phyloP scores from a whole-genome alignment of 495 filamentous ascomycete species.

The Entonaema liquescens region DNA sequence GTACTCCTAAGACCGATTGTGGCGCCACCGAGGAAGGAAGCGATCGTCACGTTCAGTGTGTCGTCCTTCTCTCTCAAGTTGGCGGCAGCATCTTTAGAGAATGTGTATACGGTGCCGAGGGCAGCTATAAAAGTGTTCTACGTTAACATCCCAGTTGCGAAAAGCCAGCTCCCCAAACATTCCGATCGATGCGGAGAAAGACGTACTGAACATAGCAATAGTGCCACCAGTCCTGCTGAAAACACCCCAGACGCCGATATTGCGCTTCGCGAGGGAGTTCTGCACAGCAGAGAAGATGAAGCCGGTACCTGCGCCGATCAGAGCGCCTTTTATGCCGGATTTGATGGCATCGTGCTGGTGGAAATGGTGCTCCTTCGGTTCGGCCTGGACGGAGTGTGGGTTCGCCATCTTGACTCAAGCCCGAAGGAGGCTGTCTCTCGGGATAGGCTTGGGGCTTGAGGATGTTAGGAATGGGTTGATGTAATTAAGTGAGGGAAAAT shows the following conservation, averaged over 20 bases:
- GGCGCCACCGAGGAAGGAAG: slow-evolving; percentile 52
- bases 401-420: slow-evolving; percentile 45
- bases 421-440: slow-evolving; percentile 36
- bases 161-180: background rate
- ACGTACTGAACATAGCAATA: slow-evolving; percentile 52
- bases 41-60: slow-evolving; percentile 50
- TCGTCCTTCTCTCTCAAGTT: slow-evolving; percentile 60
- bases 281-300: slow-evolving; percentile 78
- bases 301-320: slow-evolving; percentile 73
- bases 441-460: slow-evolving; percentile 12
- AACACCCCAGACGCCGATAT: slow-evolving; percentile 78
- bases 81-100: slow-evolving; percentile 60
- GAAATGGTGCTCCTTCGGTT: slow-evolving; percentile 55
- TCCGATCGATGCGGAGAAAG: background rate
- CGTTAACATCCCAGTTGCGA: slow-evolving; percentile 25
- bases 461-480: background rate
- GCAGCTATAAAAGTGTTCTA: slow-evolving; percentile 62
- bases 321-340: slow-evolving; percentile 67
- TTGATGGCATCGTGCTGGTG: slow-evolving; percentile 82
- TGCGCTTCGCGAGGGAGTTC: slow-evolving; percentile 82
- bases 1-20: slow-evolving; percentile 51
- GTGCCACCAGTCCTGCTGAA: slow-evolving; percentile 66
- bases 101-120: slow-evolving; percentile 82
- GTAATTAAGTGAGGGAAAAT: background rate
- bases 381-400: slow-evolving; percentile 25